Base-by-base conservation (phyloP, 306 rosid genomes). In the Vigna mungo region DNA sequence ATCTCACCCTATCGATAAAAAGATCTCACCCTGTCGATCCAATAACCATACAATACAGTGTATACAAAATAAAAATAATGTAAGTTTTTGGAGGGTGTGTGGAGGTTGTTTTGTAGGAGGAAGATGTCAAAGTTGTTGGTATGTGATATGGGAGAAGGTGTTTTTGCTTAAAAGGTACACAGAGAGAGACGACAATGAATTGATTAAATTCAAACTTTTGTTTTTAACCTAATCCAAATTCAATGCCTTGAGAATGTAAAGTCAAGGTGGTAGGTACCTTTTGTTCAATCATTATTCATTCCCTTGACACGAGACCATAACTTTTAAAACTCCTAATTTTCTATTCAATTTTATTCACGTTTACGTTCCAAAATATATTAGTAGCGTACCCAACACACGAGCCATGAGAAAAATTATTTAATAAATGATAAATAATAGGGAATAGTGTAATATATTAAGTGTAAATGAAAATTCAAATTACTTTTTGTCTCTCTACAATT, bases 261-360 rank as follows among this genome's bases (percentile, higher is more conserved):
- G 89, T 88, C 92, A 86, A 86, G 62, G 78, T 37, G 82, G 89
- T 84, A 79, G 88, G 82, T 55, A 58, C 27, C 55, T 52, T 74
- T 66, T 51, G 37, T 66, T 74, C 77, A 83, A 84, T 88, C 86
- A 85, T 81, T 86, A 75, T 55, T 59, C 83, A 85, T 81, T 77
- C 85, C 80, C 83, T 68, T 9, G 25, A 74, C 65, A 73, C 44
- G 9, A 65, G 21, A 58, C 68, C 32, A 43, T 52, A 15, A 63
- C 5, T 41, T 10, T 49, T n/a, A 7, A 48, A 47, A 71, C 5
- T 79, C 65, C 8, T 39, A 60, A 21, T 79, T 61, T 79, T 79
- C 62, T 71, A 58, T 46, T 44, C 53, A 68, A 56, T 27, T 68
- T 67, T n/a, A 44, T 32, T 75, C 39, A 49, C 6, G 39, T 27